phyloP scores from a whole-genome alignment of 1,284 basidiomycete genomes.

The Rhodotorula mucilaginosa region DNA sequence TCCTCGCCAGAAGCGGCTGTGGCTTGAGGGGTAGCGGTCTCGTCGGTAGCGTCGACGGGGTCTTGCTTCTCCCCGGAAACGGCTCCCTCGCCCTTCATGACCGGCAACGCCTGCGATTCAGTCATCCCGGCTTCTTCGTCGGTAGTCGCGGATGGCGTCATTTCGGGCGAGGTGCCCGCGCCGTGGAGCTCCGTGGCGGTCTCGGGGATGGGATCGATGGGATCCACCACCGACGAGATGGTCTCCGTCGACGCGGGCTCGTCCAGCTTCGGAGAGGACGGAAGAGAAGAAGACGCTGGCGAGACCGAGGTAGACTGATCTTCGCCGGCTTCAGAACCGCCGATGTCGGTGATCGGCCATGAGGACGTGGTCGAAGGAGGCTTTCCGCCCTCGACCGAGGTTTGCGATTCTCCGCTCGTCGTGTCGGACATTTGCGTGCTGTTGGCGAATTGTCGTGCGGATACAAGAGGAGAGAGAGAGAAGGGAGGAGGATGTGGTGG shows the following conservation, averaged over 20 bases:
- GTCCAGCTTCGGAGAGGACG: not conserved
- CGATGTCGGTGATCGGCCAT: conserved; percentile 7
- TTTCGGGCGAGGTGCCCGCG: not conserved
- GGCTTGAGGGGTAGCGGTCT: too few relatives aligned
- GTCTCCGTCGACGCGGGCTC: not conserved
- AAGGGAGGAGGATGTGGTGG: not conserved
- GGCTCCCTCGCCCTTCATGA: too few relatives aligned
- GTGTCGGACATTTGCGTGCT: not conserved
- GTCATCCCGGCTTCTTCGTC: not conserved
- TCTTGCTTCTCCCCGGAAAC: too few relatives aligned
- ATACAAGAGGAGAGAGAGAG: not conserved
- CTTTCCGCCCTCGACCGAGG: not conserved
- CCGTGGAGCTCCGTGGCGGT: not conserved
- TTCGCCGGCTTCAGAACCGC: not conserved
- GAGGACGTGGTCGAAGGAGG: not conserved
- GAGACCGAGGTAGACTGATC: not conserved
- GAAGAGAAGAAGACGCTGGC: not conserved
- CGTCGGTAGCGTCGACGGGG: too few relatives aligned
- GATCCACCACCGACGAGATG: not conserved
- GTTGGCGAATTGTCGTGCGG: not conserved
- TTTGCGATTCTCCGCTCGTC: not conserved
- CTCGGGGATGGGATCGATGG: too few relatives aligned
- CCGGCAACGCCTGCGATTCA: too few relatives aligned
- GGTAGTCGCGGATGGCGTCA: not conserved
- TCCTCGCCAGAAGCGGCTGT: too few relatives aligned